Conservation (phyloP, 1,284 basidiomycete species). For the Ustilago hordei region DNA sequence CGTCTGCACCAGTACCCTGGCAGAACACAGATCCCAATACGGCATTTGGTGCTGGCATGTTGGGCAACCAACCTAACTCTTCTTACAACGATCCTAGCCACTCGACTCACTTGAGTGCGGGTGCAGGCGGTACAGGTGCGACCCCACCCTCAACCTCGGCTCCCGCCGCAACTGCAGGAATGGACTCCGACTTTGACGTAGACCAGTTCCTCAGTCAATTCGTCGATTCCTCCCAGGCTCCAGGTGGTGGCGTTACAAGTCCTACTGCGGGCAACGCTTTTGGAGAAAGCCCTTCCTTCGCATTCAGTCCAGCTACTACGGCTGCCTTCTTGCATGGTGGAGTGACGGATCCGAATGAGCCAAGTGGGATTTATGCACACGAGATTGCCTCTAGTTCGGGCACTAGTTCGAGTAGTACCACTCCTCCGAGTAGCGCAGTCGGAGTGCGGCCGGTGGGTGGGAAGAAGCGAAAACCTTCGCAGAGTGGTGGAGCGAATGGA, state of each 20-base stretch:
- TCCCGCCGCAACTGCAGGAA: background rate
- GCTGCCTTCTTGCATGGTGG: constrained; percentile 46
- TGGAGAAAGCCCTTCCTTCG: constrained; percentile 42
- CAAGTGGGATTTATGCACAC: constrained; percentile 20
- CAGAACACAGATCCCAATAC: background rate
- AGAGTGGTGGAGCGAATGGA: background rate
- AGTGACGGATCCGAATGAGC: constrained; percentile 4
- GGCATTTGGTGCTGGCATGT: constrained; percentile 9
- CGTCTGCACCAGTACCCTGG: background rate
- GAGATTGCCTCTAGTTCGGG: constrained; percentile 14
- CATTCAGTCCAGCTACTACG: constrained; percentile 44
- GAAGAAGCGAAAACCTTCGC: constrained; percentile 45
- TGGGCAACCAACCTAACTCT: background rate
- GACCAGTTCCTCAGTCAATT: constrained; percentile 63
- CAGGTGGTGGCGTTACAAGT: constrained; percentile 40
- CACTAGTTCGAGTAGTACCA: constrained; percentile 9
- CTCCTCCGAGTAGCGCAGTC: background rate
- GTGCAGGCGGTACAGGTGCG: constrained; percentile 8
- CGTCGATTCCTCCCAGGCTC: constrained; percentile 51
- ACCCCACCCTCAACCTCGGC: constrained; percentile 22
- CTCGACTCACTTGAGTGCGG: constrained; percentile 1
- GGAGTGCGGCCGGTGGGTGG: constrained; percentile 5
- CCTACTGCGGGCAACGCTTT: constrained; percentile 14
- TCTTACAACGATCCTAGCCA: background rate
- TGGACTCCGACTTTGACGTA: constrained; percentile 60